Evolutionary conservation across 768 basidiomycete genomes (phyloP), one percentile per base, ranked within the genome.

Genomic region (Boletus pseudopeckii): DNA sequence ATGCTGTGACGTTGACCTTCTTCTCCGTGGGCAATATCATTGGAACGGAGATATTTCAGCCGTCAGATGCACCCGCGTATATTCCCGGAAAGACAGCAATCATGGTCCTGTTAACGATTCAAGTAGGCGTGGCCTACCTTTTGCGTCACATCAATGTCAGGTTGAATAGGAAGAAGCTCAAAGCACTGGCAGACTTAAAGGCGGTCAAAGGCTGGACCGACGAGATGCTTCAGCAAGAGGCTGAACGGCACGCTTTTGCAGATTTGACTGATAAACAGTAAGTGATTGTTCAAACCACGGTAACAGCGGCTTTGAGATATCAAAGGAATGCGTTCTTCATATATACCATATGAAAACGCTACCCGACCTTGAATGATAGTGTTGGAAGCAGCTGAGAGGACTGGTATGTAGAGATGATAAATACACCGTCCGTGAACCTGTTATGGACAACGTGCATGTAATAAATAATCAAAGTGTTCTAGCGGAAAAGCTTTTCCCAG

Each of bases 401-500:
- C 36, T 47, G 58, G 55, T 63, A 70, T 58, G 63, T 42, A 43
- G 24, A 40, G 32, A 34, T 39, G 48, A 70, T 70, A 68, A 70
- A 71, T 64, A 68, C 37, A 56, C 24, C 33, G 60, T 67, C 53
- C 54, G 32, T 44, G 47, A 38, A 54, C 58, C 42, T 47, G 49
- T 30, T 39, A 52, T 18, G 56, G 47, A 62, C 49, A 52, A 59
- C 20, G 54, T 54, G 57, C 50, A 48, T 45, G 48, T 24, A 46
- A 70, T 59, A 49, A 57, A 51, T 49, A 50, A 53, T 34, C 15
- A 44, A 36, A 61, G 1, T 34, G 34, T 20, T 48, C 61, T 70
- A 78, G 59, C 75, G 77, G 50, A 84, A 72, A 22, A 84, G 71
- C 68, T 95, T 95, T 66, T 83, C 83, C 83, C 88, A 93, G 7